Evolutionary conservation across 805 yeast species (phyloP).

Genomic region (Starmerella floris): DNA sequence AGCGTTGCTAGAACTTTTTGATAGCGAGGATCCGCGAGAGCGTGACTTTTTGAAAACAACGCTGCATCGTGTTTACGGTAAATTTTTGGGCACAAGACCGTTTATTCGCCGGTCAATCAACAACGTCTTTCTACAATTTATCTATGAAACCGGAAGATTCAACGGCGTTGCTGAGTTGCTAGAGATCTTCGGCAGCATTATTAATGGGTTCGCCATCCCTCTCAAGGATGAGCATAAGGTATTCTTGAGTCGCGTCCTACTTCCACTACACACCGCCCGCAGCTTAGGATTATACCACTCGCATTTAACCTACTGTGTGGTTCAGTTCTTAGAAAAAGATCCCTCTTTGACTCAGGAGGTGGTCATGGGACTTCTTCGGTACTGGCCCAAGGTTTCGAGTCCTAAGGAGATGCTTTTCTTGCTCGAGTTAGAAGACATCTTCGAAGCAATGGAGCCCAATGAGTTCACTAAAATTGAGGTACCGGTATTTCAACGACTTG

Average conservation of each 20-base stretch:
- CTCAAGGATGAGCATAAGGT: slow-evolving; percentile 93
- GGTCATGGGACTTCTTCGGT: slow-evolving; percentile 80
- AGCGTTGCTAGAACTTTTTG: slow-evolving; percentile 73
- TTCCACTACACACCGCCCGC: slow-evolving; percentile 87
- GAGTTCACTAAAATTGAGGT: slow-evolving; percentile 86
- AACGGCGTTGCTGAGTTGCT: slow-evolving; percentile 91
- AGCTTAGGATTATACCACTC: slow-evolving; percentile 86
- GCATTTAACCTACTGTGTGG: slow-evolving; percentile 91
- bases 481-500: slow-evolving; percentile 84
- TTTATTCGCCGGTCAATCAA: slow-evolving; percentile 83
- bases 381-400: slow-evolving; percentile 92
- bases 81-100: slow-evolving; percentile 75
- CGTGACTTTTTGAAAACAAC: slow-evolving; percentile 92
- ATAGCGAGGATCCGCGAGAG: slow-evolving; percentile 92
- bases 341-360: slow-evolving; percentile 88
- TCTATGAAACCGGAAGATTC: slow-evolving; percentile 88
- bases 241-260: slow-evolving; percentile 68
- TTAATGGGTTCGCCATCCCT: slow-evolving; percentile 95
- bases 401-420: slow-evolving; percentile 93
- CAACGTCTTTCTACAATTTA: slow-evolving; percentile 83
- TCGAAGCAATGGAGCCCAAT: slow-evolving; percentile 86
- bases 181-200: slow-evolving; percentile 90
- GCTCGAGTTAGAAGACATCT: slow-evolving; percentile 91
- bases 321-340: slow-evolving; percentile 92
- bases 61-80: slow-evolving; percentile 89